Conservation (phyloP, 2,329 filamentous ascomycete genomes). For the Cryphonectria japonica region DNA sequence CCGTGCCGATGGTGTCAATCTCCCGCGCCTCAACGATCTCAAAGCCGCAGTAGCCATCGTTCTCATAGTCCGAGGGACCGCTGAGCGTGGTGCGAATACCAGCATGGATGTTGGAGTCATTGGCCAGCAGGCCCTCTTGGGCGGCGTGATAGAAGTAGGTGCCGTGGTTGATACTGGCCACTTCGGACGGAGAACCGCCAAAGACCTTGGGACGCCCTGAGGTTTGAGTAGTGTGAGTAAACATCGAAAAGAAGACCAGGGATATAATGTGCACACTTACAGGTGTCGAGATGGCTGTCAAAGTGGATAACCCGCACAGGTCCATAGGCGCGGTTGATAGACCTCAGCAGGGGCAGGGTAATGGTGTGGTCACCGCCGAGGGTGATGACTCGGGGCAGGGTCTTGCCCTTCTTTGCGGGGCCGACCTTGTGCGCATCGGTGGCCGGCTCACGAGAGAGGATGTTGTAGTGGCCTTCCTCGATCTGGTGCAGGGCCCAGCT, state of each 20-base stretch:
- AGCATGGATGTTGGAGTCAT: constrained; percentile 86
- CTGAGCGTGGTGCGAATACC: constrained; percentile 83
- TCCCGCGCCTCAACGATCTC: constrained; percentile 75
- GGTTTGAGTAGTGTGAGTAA: background rate
- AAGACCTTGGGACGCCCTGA: constrained; percentile 85
- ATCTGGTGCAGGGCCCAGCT: constrained; percentile 81
- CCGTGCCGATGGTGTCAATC: constrained; percentile 56
- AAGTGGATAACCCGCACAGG: constrained; percentile 66
- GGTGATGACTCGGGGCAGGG: constrained; percentile 80
- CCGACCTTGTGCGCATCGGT: constrained; percentile 71
- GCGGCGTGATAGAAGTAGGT: constrained; percentile 88
- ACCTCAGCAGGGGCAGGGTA: constrained; percentile 61
- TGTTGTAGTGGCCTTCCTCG: constrained; percentile 78
- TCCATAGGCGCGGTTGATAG: constrained; percentile 64
- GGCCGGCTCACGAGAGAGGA: constrained; percentile 71
- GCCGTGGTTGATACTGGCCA: constrained; percentile 81
- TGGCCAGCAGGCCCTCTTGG: constrained; percentile 75
- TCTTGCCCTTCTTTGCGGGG: constrained; percentile 72
- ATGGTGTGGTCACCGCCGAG: constrained; percentile 69
- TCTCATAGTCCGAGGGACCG: constrained; percentile 79
- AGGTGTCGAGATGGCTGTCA: constrained; percentile 69
- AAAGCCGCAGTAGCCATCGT: constrained; percentile 84
- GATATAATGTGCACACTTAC: constrained; percentile 41
- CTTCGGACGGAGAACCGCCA: constrained; percentile 76
- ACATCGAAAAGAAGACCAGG: too few species aligned